These are phyloP conservation scores for Leccinum incarnatum DNA, from an alignment of 768 basidiomycete genomes.

Conservation along the genomic window DNA sequence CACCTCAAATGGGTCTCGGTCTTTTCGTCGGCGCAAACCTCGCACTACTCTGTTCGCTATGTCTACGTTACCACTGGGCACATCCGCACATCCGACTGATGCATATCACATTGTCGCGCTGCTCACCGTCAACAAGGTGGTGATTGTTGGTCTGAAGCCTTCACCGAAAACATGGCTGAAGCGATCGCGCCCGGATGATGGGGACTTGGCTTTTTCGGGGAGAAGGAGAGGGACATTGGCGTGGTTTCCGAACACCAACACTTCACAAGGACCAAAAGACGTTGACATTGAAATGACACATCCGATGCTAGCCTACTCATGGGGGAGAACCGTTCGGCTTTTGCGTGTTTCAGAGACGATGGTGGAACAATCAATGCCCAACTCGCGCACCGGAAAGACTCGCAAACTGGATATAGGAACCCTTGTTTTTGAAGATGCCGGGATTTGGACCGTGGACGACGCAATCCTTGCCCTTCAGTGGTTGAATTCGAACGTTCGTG, in stretches of 20 bases:
- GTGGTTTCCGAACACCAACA: constrained; percentile 73
- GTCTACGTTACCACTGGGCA: constrained; percentile 79
- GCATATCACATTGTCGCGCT: constrained; percentile 77
- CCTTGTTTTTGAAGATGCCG: constrained; percentile 59
- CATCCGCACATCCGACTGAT: constrained; percentile 72
- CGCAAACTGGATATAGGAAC: constrained; percentile 60
- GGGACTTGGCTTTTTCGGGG: constrained; percentile 39
- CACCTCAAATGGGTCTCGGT: constrained; percentile 24
- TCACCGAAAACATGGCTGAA: constrained; percentile 91
- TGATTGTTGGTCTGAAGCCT: constrained; percentile 91
- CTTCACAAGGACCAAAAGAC: constrained; percentile 24
- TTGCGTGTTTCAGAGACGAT: constrained; percentile 64
- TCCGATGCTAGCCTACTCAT: constrained; percentile 81
- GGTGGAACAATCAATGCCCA: constrained; percentile 46
- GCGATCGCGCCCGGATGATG: constrained; percentile 53
- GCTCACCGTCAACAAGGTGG: constrained; percentile 85
- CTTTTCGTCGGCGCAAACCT: constrained; percentile 44
- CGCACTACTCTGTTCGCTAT: constrained; percentile 75
- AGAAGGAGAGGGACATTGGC: constrained; percentile 64
- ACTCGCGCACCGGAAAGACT: constrained; percentile 58
- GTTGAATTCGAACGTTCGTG: constrained; percentile 84
- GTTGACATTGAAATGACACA: constrained; percentile 28
- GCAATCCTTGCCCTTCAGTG: constrained; percentile 77
- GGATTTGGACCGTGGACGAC: constrained; percentile 58
- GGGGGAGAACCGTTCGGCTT: constrained; percentile 69